Base-by-base conservation (phyloP, 225 moss, liverwort and hornwort genomes). In the Physcomitrellopsis africana region DNA sequence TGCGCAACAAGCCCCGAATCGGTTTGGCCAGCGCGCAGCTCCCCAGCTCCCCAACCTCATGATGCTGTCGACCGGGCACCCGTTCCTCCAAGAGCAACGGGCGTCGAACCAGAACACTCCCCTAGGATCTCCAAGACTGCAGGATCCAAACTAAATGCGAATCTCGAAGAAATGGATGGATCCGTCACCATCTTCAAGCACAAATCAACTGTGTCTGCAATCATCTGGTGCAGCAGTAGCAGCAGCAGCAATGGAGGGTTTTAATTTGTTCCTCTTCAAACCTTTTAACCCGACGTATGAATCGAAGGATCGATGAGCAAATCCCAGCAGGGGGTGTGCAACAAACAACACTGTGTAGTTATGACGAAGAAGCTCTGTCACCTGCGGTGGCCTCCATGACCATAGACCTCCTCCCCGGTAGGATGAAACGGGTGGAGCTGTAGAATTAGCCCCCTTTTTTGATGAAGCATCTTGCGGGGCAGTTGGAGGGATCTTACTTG, bases 21-120 rank as follows among this genome's bases (percentile, higher is more conserved):
- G 95, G 8, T 95, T 87, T 41, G 92, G 83, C 0, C 86, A 92
- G 57, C 85, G 93, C 51, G 72, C 89, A 37, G 32, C 32, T 37
- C 32, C 32, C 15, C 87, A 89, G 63, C 74, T 99, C 58, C 99
- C 95, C 5, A 89, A 93, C 17, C 88, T 93, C 45, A 94, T 94
- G 86, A 99, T 99, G 92, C 89, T 99, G 1, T 89, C 93, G 16
- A 83, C 91, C 13, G 77, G 80, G 13, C 90, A 88, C 69, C 85
- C 87, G 51, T 99, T 89, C 74, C 77, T 94, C 61, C 99, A 99
- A 86, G 99, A 99, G 82, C 95, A 95, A 72, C 91, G 99, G 81
- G 99, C 99, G 7, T 95, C 95, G 41, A 99, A 99, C 51, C 90
- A 99, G 81, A 99, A 90, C 24, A 99, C 99, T 1, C 99, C 99